Conservation (phyloP, 768 basidiomycete genomes). For the Trametes meyenii region DNA sequence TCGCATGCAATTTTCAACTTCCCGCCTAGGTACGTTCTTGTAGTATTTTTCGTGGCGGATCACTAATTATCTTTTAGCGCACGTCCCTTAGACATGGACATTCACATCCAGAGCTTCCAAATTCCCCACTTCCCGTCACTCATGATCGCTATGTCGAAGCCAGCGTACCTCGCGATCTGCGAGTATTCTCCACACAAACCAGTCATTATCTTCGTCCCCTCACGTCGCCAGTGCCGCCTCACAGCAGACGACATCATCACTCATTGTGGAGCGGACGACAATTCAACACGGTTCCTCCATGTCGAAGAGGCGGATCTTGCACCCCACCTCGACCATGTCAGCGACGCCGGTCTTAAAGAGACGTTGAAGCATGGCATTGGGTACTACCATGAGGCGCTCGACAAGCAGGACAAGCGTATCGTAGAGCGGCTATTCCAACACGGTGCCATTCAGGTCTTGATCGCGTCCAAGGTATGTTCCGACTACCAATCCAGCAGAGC, state of each 20-base stretch:
- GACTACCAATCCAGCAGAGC: not conserved
- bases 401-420: slow-evolving; percentile 90
- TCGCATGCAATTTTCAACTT: slow-evolving; percentile 98
- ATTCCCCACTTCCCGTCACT: slow-evolving; percentile 98
- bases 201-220: slow-evolving; percentile 91
- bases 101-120: slow-evolving; percentile 93
- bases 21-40: slow-evolving; percentile 69
- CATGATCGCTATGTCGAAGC: slow-evolving; percentile 99
- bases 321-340: slow-evolving; percentile 85
- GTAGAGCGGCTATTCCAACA: slow-evolving; percentile 91
- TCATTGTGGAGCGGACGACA: slow-evolving; percentile 87
- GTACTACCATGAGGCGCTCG: slow-evolving; percentile 93
- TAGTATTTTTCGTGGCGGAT: not conserved
- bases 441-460: slow-evolving; percentile 91
- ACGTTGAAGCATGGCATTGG: slow-evolving; percentile 89
- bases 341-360: slow-evolving; percentile 74
- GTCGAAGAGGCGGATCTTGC: slow-evolving; percentile 81
- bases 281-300: slow-evolving; percentile 86
- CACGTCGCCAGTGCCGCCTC: slow-evolving; percentile 89
- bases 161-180: slow-evolving; percentile 89
- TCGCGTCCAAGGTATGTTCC: slow-evolving; percentile 82
- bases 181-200: slow-evolving; percentile 88
- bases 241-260: slow-evolving; percentile 90
- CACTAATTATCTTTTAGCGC: slow-evolving; percentile 52
- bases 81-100: slow-evolving; percentile 96